Base-by-base conservation (phyloP, 2,329 filamentous ascomycete species). In the Tolypocladium endophyticum region DNA sequence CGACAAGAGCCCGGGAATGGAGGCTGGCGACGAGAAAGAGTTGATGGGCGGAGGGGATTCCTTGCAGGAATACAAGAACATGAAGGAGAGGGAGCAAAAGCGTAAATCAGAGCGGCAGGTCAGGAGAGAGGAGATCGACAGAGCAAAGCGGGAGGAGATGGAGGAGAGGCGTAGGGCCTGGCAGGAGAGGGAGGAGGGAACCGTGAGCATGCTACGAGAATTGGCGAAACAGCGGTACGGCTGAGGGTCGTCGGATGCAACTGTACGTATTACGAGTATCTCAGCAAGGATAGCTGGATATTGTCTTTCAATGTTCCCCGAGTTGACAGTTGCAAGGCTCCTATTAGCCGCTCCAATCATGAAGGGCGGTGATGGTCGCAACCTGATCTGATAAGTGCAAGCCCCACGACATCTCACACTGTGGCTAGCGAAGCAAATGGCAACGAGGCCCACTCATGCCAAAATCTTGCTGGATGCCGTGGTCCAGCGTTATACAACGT, bases 61-160 rank as follows among this genome's bases (percentile, higher is more conserved):
- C 16, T 66, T 87, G n/a, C 82, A 81, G 1, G 88, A 91, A 61
- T 85, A 87, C 64, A 92, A 88, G 77, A 80, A 79, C 67, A 76
- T 83, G 70, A 84, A 88, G 72, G 82, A 83, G 65, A 82, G 79
- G 60, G 79, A 85, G 66, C 84, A 90, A 74, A 77, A 83, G 66
- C 87, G 87, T 74, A 95, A 93, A 80, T 90, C 86, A 66, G 92
- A 96, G 73, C 74, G 92, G 58, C 91, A 97, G 78, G 76, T 94
- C 20, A 76, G 90, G 61, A 82, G 89, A 67, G 92, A 97, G 73
- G 92, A 96, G 74, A 81, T 91, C 60, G 75, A 88, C 62, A 76
- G 91, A 68, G 90, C 90, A 14, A 84, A 85, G 69, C 80, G 81
- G 61, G 91, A 86, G 55, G 92, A 97, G 79, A 80, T 92, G 65